Base-by-base conservation (phyloP, 2,329 filamentous ascomycete genomes). In the Clonostachys sp. region DNA sequence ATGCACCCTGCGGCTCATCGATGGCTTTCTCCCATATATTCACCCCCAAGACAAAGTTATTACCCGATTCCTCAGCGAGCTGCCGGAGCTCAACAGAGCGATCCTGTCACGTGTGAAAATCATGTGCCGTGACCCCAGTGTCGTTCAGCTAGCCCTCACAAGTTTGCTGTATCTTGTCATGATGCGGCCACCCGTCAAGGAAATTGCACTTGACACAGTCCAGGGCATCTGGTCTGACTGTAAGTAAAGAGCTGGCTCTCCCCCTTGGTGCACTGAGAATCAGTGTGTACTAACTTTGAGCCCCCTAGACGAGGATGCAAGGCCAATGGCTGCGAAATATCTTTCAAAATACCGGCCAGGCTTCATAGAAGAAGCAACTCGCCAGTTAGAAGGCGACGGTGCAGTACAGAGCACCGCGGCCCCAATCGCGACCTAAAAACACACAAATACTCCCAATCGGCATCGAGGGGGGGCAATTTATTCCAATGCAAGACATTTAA, bases 11-110 rank as follows among this genome's bases (percentile, higher is more conserved):
- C 86, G 84, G 50, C 75, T 97, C n/a, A 75, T 99, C 16, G 91
- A 96, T 60, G 88, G 88, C 2, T 89, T 99, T 57, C 69, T 95
- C 34, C 89, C 89, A 5, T 97, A 96, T 63, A 75, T 97, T n/a
- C 91, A 96, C 61, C 81, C 86, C 3, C 87, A 89, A 51, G 94
- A 99, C 62, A 92, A 94, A 64, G 80, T 95, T 18, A 72, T 99
- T 48, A 91, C 95, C 30, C 83, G 94, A 35, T 95, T 97, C 61
- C 71, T 99, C 41, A 91, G 90, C 44, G 94, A 99, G 65, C 84
- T 99, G 34, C 94, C 94, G 0, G 84, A 87, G 40, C 74, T 99
- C 34, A 89, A 84, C 51, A 66, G 73, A 34, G 75, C 79, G 12
- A 83, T 97, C 51, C 75, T 97, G 3, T 76, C 84, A 42, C 80